phyloP scores from a whole-genome alignment of 768 basidiomycete genomes.

The Psilocybe azurescens region DNA sequence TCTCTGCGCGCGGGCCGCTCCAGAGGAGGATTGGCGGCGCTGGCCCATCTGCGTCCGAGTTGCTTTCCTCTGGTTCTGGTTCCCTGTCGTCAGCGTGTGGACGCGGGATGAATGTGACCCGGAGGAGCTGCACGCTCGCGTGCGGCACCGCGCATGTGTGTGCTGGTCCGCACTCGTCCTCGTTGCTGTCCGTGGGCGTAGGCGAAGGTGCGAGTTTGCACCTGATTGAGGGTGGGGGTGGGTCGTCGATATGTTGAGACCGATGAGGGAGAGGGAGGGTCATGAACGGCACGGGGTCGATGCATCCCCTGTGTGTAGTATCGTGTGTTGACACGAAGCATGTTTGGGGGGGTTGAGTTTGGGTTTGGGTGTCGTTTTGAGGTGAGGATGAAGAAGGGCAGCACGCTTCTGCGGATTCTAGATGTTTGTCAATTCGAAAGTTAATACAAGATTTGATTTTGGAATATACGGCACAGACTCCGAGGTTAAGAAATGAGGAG shows the following conservation, averaged over 20 bases:
- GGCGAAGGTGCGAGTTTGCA: too few relatives aligned
- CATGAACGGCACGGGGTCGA: conserved; percentile 63
- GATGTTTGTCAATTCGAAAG: not conserved
- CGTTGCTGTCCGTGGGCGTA: too few relatives aligned
- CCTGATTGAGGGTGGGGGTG: too few relatives aligned
- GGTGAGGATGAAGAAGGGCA: conserved; percentile 19
- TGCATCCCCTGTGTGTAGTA: conserved; percentile 44
- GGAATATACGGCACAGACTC: too few relatives aligned
- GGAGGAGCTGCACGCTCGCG: not conserved
- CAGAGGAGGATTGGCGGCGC: conserved; percentile 52
- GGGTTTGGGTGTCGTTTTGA: conserved; percentile 7
- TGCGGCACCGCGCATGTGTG: not conserved
- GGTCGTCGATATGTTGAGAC: not conserved
- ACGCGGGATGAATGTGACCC: too few relatives aligned
- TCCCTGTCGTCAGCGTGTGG: too few relatives aligned
- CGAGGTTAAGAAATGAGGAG: too few relatives aligned
- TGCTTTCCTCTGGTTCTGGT: conserved; percentile 31
- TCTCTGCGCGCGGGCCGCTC: conserved; percentile 70
- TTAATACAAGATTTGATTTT: too few relatives aligned
- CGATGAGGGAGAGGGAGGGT: conserved; percentile 26
- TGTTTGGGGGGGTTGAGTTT: conserved; percentile 26
- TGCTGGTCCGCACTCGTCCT: not conserved
- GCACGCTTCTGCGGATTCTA: conserved; percentile 29
- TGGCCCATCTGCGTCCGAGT: conserved; percentile 42
- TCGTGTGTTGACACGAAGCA: conserved; percentile 49